A percentile compares a stretch with the other conserved stretches of the same genome.
These are phyloP conservation scores for Apophysomyces variabilis DNA, from an alignment of 371 early-diverging fungal species.

Conservation along the genomic window DNA sequence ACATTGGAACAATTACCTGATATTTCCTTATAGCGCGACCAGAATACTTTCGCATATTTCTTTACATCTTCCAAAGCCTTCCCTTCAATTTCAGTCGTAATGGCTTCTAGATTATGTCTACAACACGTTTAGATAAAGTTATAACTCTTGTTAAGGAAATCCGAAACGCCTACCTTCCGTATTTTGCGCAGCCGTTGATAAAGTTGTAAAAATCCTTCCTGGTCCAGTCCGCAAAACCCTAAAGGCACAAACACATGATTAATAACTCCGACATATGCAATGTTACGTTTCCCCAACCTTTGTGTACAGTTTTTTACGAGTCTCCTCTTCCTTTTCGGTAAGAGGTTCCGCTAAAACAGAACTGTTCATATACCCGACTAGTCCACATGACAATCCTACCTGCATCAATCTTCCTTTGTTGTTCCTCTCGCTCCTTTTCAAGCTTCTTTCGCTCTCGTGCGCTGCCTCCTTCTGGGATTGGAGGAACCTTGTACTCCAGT, in stretches of 20 bases:
- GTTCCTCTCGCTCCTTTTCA: slow-evolving; percentile 74
- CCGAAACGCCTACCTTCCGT: slow-evolving; percentile 67
- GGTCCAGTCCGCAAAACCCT: slow-evolving; percentile 95
- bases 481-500: slow-evolving; percentile 66
- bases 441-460: slow-evolving; percentile 49
- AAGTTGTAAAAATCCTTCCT: slow-evolving; percentile 93
- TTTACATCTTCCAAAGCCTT: slow-evolving; percentile 88
- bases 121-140: not conserved
- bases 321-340: slow-evolving; percentile 85
- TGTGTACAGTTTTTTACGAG: slow-evolving; percentile 77
- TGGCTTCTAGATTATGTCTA: slow-evolving; percentile 71
- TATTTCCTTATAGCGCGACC: slow-evolving; percentile 85
- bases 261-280: slow-evolving; percentile 1
- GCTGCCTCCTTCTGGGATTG: slow-evolving; percentile 37
- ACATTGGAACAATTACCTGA: slow-evolving; percentile 40
- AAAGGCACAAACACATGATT: not conserved
- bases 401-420: slow-evolving; percentile 84
- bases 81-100: slow-evolving; percentile 86
- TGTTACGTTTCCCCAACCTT: slow-evolving; percentile 31
- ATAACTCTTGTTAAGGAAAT: not conserved
- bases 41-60: slow-evolving; percentile 85
- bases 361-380: not conserved
- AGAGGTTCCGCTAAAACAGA: slow-evolving; percentile 74
- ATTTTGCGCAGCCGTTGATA: slow-evolving; percentile 88
- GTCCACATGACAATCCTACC: slow-evolving; percentile 11